Base-by-base conservation (phyloP, 495 filamentous ascomycete genomes). In the Talaromyces liani region DNA sequence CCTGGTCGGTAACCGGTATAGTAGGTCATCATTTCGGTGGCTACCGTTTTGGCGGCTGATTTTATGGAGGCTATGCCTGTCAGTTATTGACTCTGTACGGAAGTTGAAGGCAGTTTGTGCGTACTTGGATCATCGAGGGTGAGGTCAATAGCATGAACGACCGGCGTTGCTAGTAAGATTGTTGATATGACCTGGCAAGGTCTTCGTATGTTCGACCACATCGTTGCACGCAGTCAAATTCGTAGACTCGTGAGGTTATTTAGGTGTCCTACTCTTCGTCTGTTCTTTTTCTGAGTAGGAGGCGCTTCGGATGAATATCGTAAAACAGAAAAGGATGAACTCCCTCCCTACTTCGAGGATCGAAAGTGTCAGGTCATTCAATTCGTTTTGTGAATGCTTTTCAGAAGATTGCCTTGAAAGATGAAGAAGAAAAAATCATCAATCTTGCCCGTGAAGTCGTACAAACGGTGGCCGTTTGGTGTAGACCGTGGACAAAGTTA, bases 1-100 rank as follows among this genome's bases (percentile, higher is more conserved):
- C 89, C 89, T 0, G 88, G 86, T 34, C 82, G 75, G 71, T 88
- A 87, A 14, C 89, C 89, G 1, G 85, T 89, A 64, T 92, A 92
- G 66, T 85, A 89, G 1, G 73, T 75, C 71, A 84, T 75, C 75
- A 84, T 80, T 62, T 75, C 76, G 45, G 73, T 69, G 6, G 80
- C 79, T 57, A 78, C 70, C 1, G 69, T 66, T 25, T 70, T 70
- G 1, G 80, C 77, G 2, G 77, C 80, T 14, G 68, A 65, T 68
- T 81, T 82, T 61, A 83, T 77, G 6, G 81, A 81, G 27, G 73
- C 81, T 84, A 58, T 45, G 0, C 12, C 9, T 6, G 45, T 49
- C 45, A 49, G 18, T 49, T 9, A 49, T 20, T 4, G 3, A 1
- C 0, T 29, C 7, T 45, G 31, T 6, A 22, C n/a, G 24, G 18